Conservation (phyloP, 2,329 filamentous ascomycete genomes). For the Verticillium nonalfalfae region DNA sequence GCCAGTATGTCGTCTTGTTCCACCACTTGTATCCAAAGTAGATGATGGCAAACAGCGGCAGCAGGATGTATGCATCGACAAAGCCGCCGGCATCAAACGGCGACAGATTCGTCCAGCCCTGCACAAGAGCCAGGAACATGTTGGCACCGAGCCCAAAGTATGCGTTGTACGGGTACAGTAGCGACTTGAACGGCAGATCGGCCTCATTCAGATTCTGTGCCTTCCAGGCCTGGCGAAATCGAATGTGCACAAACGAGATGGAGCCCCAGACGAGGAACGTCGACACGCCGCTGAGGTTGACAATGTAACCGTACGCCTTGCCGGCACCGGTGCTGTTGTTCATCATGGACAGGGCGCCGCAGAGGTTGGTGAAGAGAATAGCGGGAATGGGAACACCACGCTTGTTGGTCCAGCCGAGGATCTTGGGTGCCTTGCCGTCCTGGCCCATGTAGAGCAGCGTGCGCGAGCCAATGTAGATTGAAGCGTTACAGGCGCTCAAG, state of each 20-base stretch:
- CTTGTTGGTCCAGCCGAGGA: constrained; percentile 62
- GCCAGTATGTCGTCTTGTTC: constrained; percentile 46
- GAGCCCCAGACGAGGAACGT: constrained; percentile 68
- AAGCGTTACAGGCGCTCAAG: constrained; percentile 65
- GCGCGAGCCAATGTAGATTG: constrained; percentile 71
- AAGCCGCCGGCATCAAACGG: constrained; percentile 54
- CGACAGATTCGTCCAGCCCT: constrained; percentile 54
- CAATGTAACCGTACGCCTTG: constrained; percentile 61
- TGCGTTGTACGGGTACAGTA: constrained; percentile 50
- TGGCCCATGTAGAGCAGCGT: constrained; percentile 73
- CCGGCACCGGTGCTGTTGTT: constrained; percentile 62
- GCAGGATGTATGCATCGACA: constrained; percentile 56
- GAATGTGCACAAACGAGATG: constrained; percentile 66
- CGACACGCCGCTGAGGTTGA: constrained; percentile 63
- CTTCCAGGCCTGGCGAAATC: constrained; percentile 60
- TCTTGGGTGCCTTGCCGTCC: constrained; percentile 61
- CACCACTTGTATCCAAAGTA: constrained; percentile 48
- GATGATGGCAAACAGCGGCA: constrained; percentile 54
- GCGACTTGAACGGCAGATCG: constrained; percentile 49
- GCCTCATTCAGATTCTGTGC: constrained; percentile 47
- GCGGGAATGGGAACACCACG: constrained; percentile 56
- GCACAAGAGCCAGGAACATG: constrained; percentile 52
- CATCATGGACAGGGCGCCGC: constrained; percentile 69
- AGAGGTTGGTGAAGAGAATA: constrained; percentile 63
- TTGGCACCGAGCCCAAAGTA: constrained; percentile 54